Evolutionary conservation across 805 yeast species (phyloP).

Genomic region (Schwanniomyces occidentalis): DNA sequence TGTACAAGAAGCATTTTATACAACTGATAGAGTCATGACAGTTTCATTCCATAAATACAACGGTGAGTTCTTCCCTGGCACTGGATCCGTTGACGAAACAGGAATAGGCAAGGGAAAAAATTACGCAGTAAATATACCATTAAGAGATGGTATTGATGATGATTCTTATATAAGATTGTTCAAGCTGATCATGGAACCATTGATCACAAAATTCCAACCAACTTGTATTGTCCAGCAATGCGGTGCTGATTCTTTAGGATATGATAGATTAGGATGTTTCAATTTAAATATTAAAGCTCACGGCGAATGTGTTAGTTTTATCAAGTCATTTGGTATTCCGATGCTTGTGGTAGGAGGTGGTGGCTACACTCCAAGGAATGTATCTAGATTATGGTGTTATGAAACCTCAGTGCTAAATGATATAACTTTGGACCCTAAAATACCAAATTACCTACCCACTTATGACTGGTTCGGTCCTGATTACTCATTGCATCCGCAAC

Average conservation of each 20-base stretch:
- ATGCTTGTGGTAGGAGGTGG: constrained; percentile 95
- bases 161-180: constrained; percentile 73
- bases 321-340: constrained; percentile 87
- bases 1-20: constrained; percentile 94
- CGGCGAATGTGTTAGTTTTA: constrained; percentile 90
- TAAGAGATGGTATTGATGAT: constrained; percentile 95
- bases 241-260: constrained; percentile 95
- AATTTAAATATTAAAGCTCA: constrained; percentile 90
- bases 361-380: constrained; percentile 96
- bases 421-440: constrained; percentile 43
- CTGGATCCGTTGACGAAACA: constrained; percentile 86
- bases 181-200: constrained; percentile 86
- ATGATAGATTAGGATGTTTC: constrained; percentile 92
- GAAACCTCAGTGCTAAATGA: constrained; percentile 84
- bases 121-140: constrained; percentile 87
- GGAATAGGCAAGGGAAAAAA: constrained; percentile 90
- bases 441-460: constrained; percentile 73
- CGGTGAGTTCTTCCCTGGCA: constrained; percentile 96
- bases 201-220: constrained; percentile 89
- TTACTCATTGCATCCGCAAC: constrained; percentile 77
- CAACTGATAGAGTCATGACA: constrained; percentile 95
- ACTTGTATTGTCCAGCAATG: constrained; percentile 93
- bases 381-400: constrained; percentile 91
- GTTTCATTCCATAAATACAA: constrained; percentile 91
- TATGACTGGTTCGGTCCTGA: constrained; percentile 89